phyloP scores from a whole-genome alignment of 2,329 filamentous ascomycete species.

The Coniochaeta hoffmannii region DNA sequence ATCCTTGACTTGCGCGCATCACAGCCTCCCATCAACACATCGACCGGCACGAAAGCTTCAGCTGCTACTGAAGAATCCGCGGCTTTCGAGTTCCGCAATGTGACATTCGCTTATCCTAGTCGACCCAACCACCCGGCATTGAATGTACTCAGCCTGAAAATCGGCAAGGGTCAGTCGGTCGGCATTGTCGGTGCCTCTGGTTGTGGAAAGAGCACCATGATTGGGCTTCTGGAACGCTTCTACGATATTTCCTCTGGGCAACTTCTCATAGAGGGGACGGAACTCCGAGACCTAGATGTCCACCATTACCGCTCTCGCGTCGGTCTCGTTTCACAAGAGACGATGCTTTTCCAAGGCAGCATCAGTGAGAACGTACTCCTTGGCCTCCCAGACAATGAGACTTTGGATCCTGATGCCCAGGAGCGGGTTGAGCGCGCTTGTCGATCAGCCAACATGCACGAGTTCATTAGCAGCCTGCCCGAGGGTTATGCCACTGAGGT shows the following conservation, averaged over 20 bases:
- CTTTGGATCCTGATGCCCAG: conserved; percentile 27
- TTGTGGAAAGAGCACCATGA: conserved; percentile 36
- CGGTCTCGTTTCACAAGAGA: conserved; percentile 47
- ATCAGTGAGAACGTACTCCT: conserved; percentile 41
- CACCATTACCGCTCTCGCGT: conserved; percentile 38
- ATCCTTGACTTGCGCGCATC: background rate
- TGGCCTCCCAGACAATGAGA: conserved; percentile 30
- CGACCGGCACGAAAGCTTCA: background rate
- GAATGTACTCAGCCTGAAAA: background rate
- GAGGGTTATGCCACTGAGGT: conserved; percentile 43
- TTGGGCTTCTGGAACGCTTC: conserved; percentile 33
- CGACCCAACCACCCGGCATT: background rate
- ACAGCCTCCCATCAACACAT: background rate
- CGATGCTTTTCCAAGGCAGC: conserved; percentile 46
- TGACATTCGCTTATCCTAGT: background rate
- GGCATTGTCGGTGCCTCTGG: conserved; percentile 36
- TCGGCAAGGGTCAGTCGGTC: conserved; percentile 13
- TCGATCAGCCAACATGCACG: background rate
- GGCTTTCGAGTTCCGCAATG: background rate
- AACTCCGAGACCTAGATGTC: conserved; percentile 14
- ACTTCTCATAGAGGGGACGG: background rate
- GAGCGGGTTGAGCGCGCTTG: conserved; percentile 22
- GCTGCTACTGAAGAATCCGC: background rate
- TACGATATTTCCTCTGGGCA: conserved; percentile 19
- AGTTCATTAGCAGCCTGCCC: conserved; percentile 17